Evolutionary conservation across 768 basidiomycete species (phyloP).

Genomic region (Tulasnella sp.): DNA sequence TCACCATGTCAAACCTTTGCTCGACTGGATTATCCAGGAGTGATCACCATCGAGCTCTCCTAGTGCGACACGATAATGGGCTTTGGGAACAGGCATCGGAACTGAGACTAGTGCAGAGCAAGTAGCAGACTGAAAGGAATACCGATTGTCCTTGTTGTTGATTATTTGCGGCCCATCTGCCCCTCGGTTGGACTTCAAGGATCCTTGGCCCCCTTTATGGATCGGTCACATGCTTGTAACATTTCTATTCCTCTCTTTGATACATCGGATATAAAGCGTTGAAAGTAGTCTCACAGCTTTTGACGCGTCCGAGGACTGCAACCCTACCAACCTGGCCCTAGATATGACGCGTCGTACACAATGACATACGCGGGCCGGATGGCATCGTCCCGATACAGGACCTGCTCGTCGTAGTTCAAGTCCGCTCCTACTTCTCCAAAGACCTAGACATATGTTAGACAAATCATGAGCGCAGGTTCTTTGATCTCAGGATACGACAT

Average conservation of each 20-base stretch:
- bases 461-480: neutral
- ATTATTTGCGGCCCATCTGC: too few relatives aligned
- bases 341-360: neutral
- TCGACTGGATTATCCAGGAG: neutral
- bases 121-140: neutral
- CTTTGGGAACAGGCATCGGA: neutral
- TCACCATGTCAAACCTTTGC: neutral
- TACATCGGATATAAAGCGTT: too few relatives aligned
- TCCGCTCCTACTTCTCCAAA: neutral
- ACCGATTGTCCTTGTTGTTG: neutral
- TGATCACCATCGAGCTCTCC: neutral
- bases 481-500: neutral
- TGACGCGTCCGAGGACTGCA: too few relatives aligned
- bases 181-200: too few relatives aligned
- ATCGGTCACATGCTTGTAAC: too few relatives aligned
- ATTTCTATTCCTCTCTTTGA: too few relatives aligned
- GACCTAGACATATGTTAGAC: neutral
- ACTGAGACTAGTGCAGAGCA: neutral
- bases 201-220: too few relatives aligned
- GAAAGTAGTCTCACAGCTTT: too few relatives aligned
- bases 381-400: neutral
- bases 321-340: too few relatives aligned
- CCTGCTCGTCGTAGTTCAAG: slow-evolving; percentile 1
- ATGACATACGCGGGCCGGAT: neutral
- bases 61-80: neutral